phyloP scores from a whole-genome alignment of 148 eudicot genomes.

The Bassia scoparia region DNA sequence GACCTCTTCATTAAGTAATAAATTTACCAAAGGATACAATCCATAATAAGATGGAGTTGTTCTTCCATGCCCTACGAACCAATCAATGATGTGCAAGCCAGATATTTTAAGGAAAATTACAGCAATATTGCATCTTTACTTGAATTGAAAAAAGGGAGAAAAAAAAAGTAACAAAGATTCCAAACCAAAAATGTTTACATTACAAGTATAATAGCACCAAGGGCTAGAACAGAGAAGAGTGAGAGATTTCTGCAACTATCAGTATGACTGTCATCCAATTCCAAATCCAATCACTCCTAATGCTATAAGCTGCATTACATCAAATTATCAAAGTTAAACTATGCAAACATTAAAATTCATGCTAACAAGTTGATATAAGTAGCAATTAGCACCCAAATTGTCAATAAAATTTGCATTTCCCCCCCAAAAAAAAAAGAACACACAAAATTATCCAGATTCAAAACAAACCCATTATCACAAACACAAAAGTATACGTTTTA shows the following conservation, averaged over 20 bases:
- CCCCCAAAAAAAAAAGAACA: too few species aligned
- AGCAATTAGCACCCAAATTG: not conserved
- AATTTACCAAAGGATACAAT: conserved; percentile 67
- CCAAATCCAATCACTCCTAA: conserved; percentile 75
- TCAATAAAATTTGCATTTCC: not conserved
- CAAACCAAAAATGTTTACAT: conserved; percentile 48
- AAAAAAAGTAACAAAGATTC: conserved; percentile 2
- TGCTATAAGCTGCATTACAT: conserved; percentile 67
- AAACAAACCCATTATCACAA: conserved; percentile 26
- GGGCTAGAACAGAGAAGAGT: conserved; percentile 90
- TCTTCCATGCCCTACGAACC: conserved; percentile 93
- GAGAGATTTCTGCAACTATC: conserved; percentile 86
- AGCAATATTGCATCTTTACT: not conserved
- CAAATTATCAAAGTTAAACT: not conserved
- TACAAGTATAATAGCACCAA: conserved; percentile 75
- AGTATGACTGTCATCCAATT: conserved; percentile 77
- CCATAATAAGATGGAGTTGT: conserved; percentile 76
- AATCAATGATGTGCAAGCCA: conserved; percentile 61
- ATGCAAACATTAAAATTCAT: not conserved
- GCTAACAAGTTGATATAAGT: not conserved
- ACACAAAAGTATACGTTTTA: conserved; percentile 15
- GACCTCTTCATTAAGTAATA: not conserved
- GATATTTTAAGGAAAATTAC: conserved; percentile 2
- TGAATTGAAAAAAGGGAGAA: not conserved
- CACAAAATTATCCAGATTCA: conserved; percentile 14